Base-by-base conservation (phyloP, 2,329 filamentous ascomycete species). In the Verticillium longisporum region DNA sequence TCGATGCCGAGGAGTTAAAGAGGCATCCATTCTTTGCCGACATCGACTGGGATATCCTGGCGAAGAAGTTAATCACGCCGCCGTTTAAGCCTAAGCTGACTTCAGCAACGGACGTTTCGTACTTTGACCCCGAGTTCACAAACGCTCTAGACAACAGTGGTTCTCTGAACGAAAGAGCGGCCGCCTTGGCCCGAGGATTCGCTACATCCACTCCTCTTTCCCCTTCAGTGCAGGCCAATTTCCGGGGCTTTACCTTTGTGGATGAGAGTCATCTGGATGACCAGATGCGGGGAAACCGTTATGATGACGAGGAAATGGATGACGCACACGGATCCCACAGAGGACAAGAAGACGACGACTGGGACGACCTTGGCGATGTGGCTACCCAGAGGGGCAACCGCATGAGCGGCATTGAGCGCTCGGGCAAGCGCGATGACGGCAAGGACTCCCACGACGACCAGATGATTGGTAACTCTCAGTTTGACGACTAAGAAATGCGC, bases 231-330 rank as follows among this genome's bases (percentile, higher is more conserved):
- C 95, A 99, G 76, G 95, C 94, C 65, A 97, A 98, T 72, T 99
- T 99, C 80, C 91, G 95, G 70, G 95, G 95, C 37, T 99, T 99
- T 75, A 99, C 95, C 0, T 99, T 96, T 73, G 95, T 98, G n/a
- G 95, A 98, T 69, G 94, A 98, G 77, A 97, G 91, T 70, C 91
- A 91, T 1, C 88, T 99, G 61, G 93, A 98, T 59, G 91, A 94
- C 65, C 88, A 95, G 66, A 92, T 91, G 86, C 76, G 78, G 61
- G 80, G 80, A 63, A 77, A 79, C 58, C 69, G 72, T 60, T 70
- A 77, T 62, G 75, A 73, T 60, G 77, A 82, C 58, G 78, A 82
- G 58, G 84, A 88, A 64, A 87, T 87, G 84, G 80, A 84, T 61
- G 83, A 88, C 64, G 79, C 76, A 41, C 74, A 70, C 41, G 67